Conservation (phyloP, 306 rosid species). For the Potentilla sterilis region DNA sequence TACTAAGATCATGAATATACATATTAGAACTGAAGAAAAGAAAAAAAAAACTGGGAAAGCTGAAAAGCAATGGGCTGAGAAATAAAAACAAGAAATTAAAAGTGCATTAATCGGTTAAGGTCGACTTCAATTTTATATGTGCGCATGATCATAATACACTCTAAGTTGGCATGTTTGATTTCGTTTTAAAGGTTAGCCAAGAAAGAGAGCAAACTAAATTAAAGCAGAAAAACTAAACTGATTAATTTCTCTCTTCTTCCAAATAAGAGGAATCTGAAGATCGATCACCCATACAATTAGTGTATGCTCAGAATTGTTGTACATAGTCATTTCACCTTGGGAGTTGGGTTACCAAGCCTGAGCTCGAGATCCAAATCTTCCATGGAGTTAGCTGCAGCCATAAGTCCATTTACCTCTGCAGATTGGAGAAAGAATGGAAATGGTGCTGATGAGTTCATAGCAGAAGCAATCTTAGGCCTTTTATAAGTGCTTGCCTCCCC, state of each 20-base stretch:
- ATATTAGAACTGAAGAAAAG: not conserved
- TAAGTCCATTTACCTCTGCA: slow-evolving; percentile 7
- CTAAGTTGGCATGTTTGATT: not conserved
- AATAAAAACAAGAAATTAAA: not conserved
- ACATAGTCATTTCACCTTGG: slow-evolving; percentile 27
- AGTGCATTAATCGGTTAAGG: not conserved
- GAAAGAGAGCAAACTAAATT: not conserved
- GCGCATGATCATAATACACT: not conserved
- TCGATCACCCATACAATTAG: slow-evolving; percentile 7
- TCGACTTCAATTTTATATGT: slow-evolving; percentile 7
- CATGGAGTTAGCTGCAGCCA: slow-evolving; percentile 27
- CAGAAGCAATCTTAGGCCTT: slow-evolving; percentile 35
- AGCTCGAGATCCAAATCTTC: slow-evolving; percentile 88
- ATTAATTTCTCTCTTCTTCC: not conserved
- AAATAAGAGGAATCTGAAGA: not conserved
- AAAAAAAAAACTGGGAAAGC: too few relatives aligned
- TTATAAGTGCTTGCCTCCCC: slow-evolving; percentile 36
- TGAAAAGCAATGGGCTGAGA: not conserved
- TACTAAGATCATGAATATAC: not conserved
- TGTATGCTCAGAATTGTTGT: not conserved
- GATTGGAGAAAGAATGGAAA: slow-evolving; percentile 35
- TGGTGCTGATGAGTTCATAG: slow-evolving; percentile 30
- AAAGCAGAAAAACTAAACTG: not conserved
- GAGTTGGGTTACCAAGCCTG: slow-evolving; percentile 64
- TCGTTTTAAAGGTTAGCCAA: not conserved